Evolutionary conservation across 257 asterid species (phyloP).

Genomic region (Jaltomata sinuosa): DNA sequence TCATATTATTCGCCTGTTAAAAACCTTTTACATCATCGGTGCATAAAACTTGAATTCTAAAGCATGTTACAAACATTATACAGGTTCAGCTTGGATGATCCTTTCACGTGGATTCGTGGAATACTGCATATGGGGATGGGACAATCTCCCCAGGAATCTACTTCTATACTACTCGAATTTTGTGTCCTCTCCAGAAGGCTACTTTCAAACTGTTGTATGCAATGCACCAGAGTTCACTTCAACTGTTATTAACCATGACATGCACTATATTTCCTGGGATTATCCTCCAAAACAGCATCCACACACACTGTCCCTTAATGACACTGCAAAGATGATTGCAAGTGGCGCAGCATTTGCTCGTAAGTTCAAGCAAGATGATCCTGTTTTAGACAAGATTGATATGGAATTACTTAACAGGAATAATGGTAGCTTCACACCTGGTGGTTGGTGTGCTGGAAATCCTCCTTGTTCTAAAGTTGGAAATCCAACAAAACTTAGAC

Average conservation of each 20-base stretch:
- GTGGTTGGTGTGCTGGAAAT: constrained; percentile 86
- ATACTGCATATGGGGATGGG: constrained; percentile 94
- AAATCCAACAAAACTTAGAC: constrained; percentile 38
- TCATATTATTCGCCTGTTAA: too few species aligned
- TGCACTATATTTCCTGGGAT: constrained; percentile 94
- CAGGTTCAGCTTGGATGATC: constrained; percentile 98
- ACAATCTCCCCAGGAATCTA: constrained; percentile 82
- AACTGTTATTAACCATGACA: constrained; percentile 83
- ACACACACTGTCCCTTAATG: constrained; percentile 43
- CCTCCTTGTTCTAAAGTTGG: constrained; percentile 74
- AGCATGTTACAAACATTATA: not conserved
- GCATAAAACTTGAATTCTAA: not conserved
- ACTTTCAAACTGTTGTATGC: constrained; percentile 86
- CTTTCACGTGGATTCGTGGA: constrained; percentile 75
- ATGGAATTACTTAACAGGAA: constrained; percentile 39
- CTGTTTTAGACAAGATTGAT: constrained; percentile 60
- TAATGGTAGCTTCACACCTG: constrained; percentile 67
- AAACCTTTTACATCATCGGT: not conserved
- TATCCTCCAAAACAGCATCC: constrained; percentile 90
- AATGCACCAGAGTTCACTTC: constrained; percentile 65
- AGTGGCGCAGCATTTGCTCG: constrained; percentile 87
- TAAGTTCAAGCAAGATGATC: constrained; percentile 52
- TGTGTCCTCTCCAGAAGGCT: constrained; percentile 92
- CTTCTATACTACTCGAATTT: constrained; percentile 93
- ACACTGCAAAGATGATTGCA: constrained; percentile 48